Conservation (phyloP, 2,329 filamentous ascomycete species). For the Bertia moriformis region DNA sequence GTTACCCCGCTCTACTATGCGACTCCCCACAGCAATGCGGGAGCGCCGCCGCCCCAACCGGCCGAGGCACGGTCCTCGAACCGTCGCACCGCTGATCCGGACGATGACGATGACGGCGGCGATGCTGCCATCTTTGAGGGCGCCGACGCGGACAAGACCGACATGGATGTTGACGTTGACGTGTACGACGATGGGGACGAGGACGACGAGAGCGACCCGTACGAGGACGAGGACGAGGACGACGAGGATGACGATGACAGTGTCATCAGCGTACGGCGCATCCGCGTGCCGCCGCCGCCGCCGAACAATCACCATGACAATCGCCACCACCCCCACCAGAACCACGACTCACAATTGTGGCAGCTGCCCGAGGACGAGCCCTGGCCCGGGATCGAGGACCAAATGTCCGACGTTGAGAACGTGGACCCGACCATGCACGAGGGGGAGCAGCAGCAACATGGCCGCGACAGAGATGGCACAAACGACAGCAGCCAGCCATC, state of each 20-base stretch:
- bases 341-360: conserved; percentile 11
- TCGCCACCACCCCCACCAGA: conserved; percentile 7
- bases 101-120: conserved; percentile 10
- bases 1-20: conserved; percentile 58
- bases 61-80: conserved; percentile 20
- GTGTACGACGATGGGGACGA: conserved; percentile 16
- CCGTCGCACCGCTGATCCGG: conserved; percentile 5
- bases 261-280: conserved; percentile 12
- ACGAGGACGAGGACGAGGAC: conserved; percentile 16
- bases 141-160: conserved; percentile 13
- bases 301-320: too few relatives aligned
- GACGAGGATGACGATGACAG: conserved; percentile 12
- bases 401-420: conserved; percentile 33
- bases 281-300: not conserved
- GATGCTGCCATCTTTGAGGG: conserved; percentile 8
- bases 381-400: conserved; percentile 40
- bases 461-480: conserved; percentile 15
- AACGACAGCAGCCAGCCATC: conserved; percentile 34
- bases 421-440: conserved; percentile 21
- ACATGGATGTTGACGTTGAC: conserved; percentile 16
- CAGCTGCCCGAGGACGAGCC: conserved; percentile 37
- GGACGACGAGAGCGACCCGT: conserved; percentile 12
- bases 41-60: too few relatives aligned
- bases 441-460: conserved; percentile 9
- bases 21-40: conserved; percentile 58